phyloP scores from a whole-genome alignment of 805 yeast species.

The Lipomyces sp. region DNA sequence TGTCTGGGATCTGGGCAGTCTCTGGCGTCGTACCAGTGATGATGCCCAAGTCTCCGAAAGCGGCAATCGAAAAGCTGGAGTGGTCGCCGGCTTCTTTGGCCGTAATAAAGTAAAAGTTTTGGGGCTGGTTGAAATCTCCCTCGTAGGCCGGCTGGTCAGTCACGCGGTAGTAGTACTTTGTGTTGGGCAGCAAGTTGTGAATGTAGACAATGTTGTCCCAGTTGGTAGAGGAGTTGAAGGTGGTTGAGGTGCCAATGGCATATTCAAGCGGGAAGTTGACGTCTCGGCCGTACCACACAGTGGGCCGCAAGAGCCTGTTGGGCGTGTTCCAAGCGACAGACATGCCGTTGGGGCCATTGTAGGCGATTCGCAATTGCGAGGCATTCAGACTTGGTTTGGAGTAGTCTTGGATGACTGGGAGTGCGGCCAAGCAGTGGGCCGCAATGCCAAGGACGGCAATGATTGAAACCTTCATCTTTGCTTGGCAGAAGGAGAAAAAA shows the following conservation, averaged over 20 bases:
- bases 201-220: slow-evolving; percentile 13
- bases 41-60: slow-evolving; percentile 39
- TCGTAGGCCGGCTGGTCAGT: slow-evolving; percentile 5
- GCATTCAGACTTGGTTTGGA: not conserved
- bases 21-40: slow-evolving; percentile 35
- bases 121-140: slow-evolving; percentile 1
- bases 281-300: slow-evolving; percentile 2
- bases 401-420: slow-evolving; percentile 5
- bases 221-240: slow-evolving; percentile 5
- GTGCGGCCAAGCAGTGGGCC: slow-evolving; percentile 1
- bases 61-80: slow-evolving; percentile 16
- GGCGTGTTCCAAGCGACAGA: slow-evolving; percentile 14
- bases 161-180: slow-evolving; percentile 14
- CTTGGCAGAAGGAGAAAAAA: too few relatives aligned
- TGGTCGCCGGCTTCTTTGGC: slow-evolving; percentile 14
- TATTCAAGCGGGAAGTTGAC: not conserved
- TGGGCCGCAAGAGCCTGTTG: slow-evolving; percentile 5
- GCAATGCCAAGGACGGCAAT: slow-evolving; percentile 1
- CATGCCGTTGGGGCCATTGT: slow-evolving; percentile 11
- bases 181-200: slow-evolving; percentile 8
- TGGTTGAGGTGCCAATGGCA: slow-evolving; percentile 11
- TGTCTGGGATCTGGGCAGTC: slow-evolving; percentile 31
- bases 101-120: slow-evolving; percentile 7
- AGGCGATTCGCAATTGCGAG: slow-evolving; percentile 5
- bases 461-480: slow-evolving; percentile 6